phyloP scores from a whole-genome alignment of 495 filamentous ascomycete genomes.

The Lophiotrema nucula region DNA sequence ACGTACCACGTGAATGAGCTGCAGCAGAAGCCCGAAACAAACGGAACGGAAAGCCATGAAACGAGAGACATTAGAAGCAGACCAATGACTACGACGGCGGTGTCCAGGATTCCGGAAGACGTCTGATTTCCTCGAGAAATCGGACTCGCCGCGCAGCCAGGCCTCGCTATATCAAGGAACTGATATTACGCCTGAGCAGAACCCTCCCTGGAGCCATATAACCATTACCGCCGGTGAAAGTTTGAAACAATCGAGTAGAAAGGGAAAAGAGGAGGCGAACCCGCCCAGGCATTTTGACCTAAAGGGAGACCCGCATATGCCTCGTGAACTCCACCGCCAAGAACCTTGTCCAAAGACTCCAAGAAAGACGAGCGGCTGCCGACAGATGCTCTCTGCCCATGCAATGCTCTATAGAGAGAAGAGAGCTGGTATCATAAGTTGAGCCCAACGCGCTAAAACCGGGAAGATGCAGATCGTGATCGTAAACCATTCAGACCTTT shows the following conservation, averaged over 20 bases:
- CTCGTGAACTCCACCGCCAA: slow-evolving; percentile 24
- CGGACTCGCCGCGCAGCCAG: slow-evolving; percentile 12
- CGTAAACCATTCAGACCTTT: slow-evolving; percentile 43
- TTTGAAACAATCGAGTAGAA: neutral
- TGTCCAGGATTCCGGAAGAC: slow-evolving; percentile 6
- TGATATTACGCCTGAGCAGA: slow-evolving; percentile 22
- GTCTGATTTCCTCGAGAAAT: slow-evolving; percentile 27
- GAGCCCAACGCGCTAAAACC: slow-evolving; percentile 32
- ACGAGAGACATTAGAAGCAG: slow-evolving; percentile 18
- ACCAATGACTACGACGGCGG: slow-evolving; percentile 18
- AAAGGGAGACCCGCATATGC: slow-evolving; percentile 20
- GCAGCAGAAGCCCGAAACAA: slow-evolving; percentile 24
- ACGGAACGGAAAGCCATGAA: slow-evolving; percentile 27
- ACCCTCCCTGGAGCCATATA: neutral
- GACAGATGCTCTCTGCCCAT: slow-evolving; percentile 35
- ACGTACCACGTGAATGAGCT: slow-evolving; percentile 13
- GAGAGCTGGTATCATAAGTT: slow-evolving; percentile 39
- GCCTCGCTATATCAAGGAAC: slow-evolving; percentile 25
- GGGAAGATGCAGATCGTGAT: slow-evolving; percentile 37
- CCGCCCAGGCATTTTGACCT: slow-evolving; percentile 11
- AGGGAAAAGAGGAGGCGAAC: neutral
- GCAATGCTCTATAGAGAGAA: slow-evolving; percentile 36
- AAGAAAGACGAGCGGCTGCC: slow-evolving; percentile 31
- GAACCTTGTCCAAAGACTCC: slow-evolving; percentile 27
- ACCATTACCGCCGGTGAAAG: slow-evolving; percentile 8